phyloP scores from a whole-genome alignment of 2,329 filamentous ascomycete species.

The Diplodia corticola region DNA sequence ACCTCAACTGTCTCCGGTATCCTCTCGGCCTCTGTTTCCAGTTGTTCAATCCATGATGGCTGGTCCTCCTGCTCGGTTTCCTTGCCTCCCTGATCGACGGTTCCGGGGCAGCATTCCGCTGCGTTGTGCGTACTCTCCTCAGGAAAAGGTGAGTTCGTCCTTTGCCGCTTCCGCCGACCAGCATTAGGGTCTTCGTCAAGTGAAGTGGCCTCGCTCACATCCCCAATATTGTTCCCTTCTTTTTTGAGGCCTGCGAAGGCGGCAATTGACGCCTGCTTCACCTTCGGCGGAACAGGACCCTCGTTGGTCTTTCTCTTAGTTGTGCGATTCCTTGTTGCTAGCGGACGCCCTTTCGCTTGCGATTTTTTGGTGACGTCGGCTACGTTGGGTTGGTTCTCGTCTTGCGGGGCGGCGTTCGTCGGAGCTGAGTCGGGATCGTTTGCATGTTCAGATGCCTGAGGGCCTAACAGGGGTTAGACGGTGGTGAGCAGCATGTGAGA shows the following conservation, averaged over 20 bases:
- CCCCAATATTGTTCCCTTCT: not conserved
- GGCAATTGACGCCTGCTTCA: constrained; percentile 19
- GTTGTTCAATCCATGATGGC: constrained; percentile 34
- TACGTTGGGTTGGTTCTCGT: constrained; percentile 1
- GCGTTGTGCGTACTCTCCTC: not conserved
- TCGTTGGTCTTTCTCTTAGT: constrained; percentile 12
- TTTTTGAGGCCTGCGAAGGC: constrained; percentile 27
- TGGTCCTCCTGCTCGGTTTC: not conserved
- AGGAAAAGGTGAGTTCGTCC: constrained; percentile 35
- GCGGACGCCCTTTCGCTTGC: not conserved
- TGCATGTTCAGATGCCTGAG: constrained; percentile 28
- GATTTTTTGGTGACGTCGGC: not conserved
- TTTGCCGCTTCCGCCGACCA: constrained; percentile 41
- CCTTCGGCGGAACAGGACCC: not conserved
- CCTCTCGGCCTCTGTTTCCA: constrained; percentile 31
- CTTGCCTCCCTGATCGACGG: not conserved
- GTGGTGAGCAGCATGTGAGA: not conserved
- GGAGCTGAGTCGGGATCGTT: constrained; percentile 29
- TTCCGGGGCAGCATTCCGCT: not conserved
- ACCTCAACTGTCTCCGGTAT: not conserved
- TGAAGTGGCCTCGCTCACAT: constrained; percentile 23
- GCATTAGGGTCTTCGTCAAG: constrained; percentile 35
- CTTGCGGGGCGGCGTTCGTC: constrained; percentile 21
- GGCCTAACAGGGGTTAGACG: constrained; percentile 8
- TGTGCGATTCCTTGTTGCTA: not conserved